Evolutionary conservation across 2,329 filamentous ascomycete species (phyloP).

Genomic region (Aspergillus pseudoterreus): DNA sequence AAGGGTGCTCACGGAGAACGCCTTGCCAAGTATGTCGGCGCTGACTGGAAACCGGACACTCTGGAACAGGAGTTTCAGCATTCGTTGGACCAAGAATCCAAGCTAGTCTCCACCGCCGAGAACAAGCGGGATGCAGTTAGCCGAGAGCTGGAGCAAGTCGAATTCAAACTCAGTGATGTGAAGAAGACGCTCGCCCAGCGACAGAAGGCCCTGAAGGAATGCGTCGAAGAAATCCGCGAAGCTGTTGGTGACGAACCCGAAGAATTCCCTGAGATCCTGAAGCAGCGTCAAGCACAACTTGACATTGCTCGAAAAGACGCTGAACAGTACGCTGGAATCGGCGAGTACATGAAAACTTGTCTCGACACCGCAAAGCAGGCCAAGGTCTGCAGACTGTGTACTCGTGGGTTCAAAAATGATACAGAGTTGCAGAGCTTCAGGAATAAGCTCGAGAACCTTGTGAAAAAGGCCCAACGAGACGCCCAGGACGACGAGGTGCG

Average conservation of each 20-base stretch:
- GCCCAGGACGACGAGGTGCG: constrained; percentile 61
- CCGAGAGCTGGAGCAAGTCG: constrained; percentile 71
- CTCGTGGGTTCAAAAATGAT: constrained; percentile 61
- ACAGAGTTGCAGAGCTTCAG: constrained; percentile 61
- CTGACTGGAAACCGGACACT: constrained; percentile 64
- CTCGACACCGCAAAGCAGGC: constrained; percentile 62
- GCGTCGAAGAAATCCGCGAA: constrained; percentile 60
- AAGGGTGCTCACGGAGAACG: constrained; percentile 69
- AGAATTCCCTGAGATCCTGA: constrained; percentile 51
- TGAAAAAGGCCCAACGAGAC: constrained; percentile 50
- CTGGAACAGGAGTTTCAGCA: constrained; percentile 69
- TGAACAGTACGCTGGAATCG: constrained; percentile 63
- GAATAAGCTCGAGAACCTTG: constrained; percentile 59
- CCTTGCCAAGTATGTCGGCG: constrained; percentile 61
- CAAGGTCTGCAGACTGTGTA: constrained; percentile 74
- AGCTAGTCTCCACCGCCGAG: constrained; percentile 61
- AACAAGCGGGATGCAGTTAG: constrained; percentile 66
- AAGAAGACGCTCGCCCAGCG: constrained; percentile 64
- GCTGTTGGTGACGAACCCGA: constrained; percentile 51
- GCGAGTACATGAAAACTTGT: constrained; percentile 68
- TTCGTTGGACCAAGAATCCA: constrained; percentile 55
- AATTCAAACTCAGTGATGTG: constrained; percentile 65
- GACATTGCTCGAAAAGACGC: constrained; percentile 59
- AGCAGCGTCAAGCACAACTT: constrained; percentile 49
- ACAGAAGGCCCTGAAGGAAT: constrained; percentile 58